Evolutionary conservation across 805 yeast species (phyloP), one percentile per base, ranked within the genome.

Genomic region (Nakazawaea wyomingensis): DNA sequence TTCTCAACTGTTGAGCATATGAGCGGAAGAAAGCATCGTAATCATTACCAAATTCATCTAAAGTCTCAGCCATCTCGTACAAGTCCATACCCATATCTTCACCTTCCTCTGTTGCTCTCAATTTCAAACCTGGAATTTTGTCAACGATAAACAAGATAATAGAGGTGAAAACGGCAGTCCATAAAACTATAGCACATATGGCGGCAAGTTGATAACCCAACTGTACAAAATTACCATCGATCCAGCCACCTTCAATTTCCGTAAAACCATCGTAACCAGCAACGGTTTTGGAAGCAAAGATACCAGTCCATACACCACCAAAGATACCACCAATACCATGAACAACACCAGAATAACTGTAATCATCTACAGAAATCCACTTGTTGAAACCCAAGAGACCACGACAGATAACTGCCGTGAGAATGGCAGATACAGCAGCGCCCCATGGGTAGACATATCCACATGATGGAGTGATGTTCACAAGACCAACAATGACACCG

Each of bases 71-170:
- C 74, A 74, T 70, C 50, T 74, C 78, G 42, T 51, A 65, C 41
- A 63, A 50, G 51, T 74, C 80, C 65, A 74, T 65, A 26, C 80
- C 80, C 66, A 69, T 61, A 34, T 64, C 69, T 54, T 75, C 80
- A 16, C 61, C 75, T 49, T 68, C 76, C 18, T 59, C 67, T 16
- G 59, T 36, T 6, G 68, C 73, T 54, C 74, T 68, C 50, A 75
- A 56, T 45, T 68, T 59, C 41, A 65, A 57, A 3, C 79, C 79
- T 9, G 82, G 81, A 39, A 74, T 72, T 42, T 65, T 58, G 52
- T 76, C 75, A 34, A 76, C 70, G 14, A 68, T 48, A 48, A 68
- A 71, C 48, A 76, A 70, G 41, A 74, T 62, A 1, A 62, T 52
- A 44, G 64, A 54, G 0, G 79, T 72, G 42, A 66, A 64, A 17